phyloP scores from a whole-genome alignment of 2,329 filamentous ascomycete genomes.

The Ascosphaera apis region DNA sequence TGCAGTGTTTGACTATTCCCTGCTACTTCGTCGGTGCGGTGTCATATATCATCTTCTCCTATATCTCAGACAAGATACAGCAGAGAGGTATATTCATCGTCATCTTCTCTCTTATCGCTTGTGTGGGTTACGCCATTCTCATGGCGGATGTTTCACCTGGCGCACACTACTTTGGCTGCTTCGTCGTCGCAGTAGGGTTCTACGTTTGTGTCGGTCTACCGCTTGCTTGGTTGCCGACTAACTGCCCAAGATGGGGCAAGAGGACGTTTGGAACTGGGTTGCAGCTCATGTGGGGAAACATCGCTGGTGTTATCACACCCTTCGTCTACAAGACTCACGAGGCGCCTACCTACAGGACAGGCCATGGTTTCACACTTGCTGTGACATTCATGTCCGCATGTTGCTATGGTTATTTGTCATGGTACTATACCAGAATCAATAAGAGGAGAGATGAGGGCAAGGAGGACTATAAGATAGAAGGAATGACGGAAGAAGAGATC shows the following conservation, averaged over 20 bases:
- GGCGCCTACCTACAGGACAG: constrained; percentile 34
- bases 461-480: constrained; percentile 17
- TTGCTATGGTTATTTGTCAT: constrained; percentile 32
- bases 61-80: constrained; percentile 44
- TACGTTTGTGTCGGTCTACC: constrained; percentile 37
- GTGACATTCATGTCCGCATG: constrained; percentile 32
- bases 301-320: constrained; percentile 47
- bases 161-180: constrained; percentile 53
- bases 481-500: constrained; percentile 19
- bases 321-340: constrained; percentile 29
- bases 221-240: constrained; percentile 37
- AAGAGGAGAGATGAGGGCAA: constrained; percentile 14
- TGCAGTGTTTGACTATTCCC: constrained; percentile 57
- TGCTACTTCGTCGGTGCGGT: constrained; percentile 52
- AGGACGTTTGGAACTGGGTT: constrained; percentile 47
- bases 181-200: constrained; percentile 50
- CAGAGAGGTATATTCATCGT: constrained; percentile 41
- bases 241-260: constrained; percentile 53
- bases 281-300: constrained; percentile 48
- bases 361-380: constrained; percentile 37
- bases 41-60: constrained; percentile 42
- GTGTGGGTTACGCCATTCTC: constrained; percentile 46
- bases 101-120: constrained; percentile 36
- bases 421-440: constrained; percentile 29
- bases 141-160: constrained; percentile 35